Base-by-base conservation (phyloP, 345 rosid genomes). In the Adansonia digitata region DNA sequence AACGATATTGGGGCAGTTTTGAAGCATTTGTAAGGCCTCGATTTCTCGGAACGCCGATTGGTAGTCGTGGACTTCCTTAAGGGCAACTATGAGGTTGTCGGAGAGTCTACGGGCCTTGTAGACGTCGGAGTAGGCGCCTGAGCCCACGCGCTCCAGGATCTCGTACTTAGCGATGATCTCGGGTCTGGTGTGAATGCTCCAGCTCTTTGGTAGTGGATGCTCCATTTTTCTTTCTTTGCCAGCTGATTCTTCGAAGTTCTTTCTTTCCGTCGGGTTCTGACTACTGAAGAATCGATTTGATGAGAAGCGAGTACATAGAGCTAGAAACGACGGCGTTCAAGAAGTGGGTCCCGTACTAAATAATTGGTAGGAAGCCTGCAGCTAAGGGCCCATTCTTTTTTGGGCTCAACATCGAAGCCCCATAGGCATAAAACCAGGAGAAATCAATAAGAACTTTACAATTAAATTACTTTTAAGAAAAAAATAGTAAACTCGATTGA, bases 21-120 rank as follows among this genome's bases (percentile, higher is more conserved):
- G 89, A 76, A 95, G 96, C 81, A 88, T 68, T 51, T 90, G 92
- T 53, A 95, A 83, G 42, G 96, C 92, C 75, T 93, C 96, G 80
- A 93, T 91, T 87, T 95, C 99, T 1, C 99, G 94, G 74, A 91
- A 91, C 39, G 98, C 98, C 0, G 99, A 88, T 73, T 93, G 97
- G 86, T 89, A 91, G 79, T 95, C 99, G 85, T 91, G 97, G 80
- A 95, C 91, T 87, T 95, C 97, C 84, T 95, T 95, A 66, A 95
- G 93, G 24, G 98, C 98, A 37, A 95, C 97, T 11, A 82, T 35
- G 67, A 84, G 84, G 73, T 83, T 82, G 81, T 93, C 98, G 64
- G 97, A 85, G 72, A 86, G 80, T 22, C 98, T 91, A 3, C 96
- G 92, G n/a, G 86, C 98, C 61, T 84, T 86, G 88, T 89, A 95